Evolutionary conservation across 345 rosid species (phyloP).

Genomic region (Brassica cretica): DNA sequence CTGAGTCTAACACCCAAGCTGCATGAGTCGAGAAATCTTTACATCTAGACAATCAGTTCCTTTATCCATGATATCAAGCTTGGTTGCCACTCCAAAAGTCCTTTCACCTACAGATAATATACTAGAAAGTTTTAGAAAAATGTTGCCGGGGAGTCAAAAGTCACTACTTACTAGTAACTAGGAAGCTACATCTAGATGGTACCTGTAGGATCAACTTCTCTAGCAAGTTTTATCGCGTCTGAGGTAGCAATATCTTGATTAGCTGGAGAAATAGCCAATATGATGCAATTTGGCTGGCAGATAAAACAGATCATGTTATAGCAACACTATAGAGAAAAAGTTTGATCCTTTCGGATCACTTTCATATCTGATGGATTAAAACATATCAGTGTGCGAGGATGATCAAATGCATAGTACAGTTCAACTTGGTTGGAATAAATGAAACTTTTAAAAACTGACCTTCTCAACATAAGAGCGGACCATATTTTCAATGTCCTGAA

Average conservation of each 20-base stretch:
- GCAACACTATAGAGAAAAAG: slow-evolving; percentile 20
- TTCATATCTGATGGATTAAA: slow-evolving; percentile 10
- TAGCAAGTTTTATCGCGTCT: slow-evolving; percentile 97
- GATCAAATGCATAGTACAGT: slow-evolving; percentile 12
- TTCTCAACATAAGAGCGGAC: slow-evolving; percentile 98
- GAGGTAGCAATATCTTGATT: slow-evolving; percentile 99
- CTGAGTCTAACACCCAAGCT: neutral
- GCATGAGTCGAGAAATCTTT: slow-evolving; percentile 24
- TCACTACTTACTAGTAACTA: slow-evolving; percentile 8
- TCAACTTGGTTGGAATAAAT: slow-evolving; percentile 6
- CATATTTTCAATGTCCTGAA: slow-evolving; percentile 95
- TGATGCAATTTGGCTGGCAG: slow-evolving; percentile 93
- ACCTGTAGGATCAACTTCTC: slow-evolving; percentile 99
- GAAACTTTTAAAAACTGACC: slow-evolving; percentile 48
- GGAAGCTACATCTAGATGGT: slow-evolving; percentile 13
- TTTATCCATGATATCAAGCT: slow-evolving; percentile 99
- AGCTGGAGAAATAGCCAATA: slow-evolving; percentile 98
- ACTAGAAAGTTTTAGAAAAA: neutral
- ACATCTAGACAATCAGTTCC: slow-evolving; percentile 96
- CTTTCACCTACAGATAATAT: slow-evolving; percentile 69
- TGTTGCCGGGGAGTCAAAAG: slow-evolving; percentile 17
- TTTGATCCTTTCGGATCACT: slow-evolving; percentile 2
- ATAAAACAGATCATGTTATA: slow-evolving; percentile 25
- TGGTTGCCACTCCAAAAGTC: slow-evolving; percentile 95
- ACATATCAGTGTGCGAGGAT: neutral